A percentile compares a stretch with the other conserved stretches of the same genome.
phyloP scores from a whole-genome alignment of 768 basidiomycete genomes.

The Termitomyces sp. region DNA sequence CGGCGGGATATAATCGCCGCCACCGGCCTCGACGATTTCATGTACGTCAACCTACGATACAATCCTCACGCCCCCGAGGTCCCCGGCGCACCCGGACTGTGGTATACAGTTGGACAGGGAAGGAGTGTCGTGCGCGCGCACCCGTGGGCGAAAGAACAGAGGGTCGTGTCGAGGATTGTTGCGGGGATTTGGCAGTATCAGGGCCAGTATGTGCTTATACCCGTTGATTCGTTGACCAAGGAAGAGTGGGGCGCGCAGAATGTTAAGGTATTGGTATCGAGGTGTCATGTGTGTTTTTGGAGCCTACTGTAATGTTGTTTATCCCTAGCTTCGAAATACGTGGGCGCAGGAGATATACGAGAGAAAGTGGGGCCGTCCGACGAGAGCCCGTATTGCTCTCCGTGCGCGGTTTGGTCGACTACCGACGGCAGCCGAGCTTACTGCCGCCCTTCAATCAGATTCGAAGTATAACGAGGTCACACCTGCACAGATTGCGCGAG shows the following conservation, averaged over 20 bases:
- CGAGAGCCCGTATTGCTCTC: slow-evolving; percentile 10
- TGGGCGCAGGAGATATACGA: slow-evolving; percentile 4
- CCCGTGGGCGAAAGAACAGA: not conserved
- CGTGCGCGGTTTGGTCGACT: not conserved
- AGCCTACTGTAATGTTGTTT: not conserved
- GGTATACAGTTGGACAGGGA: slow-evolving; percentile 14
- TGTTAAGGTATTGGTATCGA: not conserved
- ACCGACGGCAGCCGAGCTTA: slow-evolving; percentile 4
- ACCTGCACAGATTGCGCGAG: not conserved
- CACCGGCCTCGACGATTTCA: slow-evolving; percentile 28
- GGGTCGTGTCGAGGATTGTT: slow-evolving; percentile 1
- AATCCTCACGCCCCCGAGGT: slow-evolving; percentile 31
- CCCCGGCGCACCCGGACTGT: slow-evolving; percentile 30
- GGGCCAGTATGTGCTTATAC: slow-evolving; percentile 12
- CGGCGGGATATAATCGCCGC: slow-evolving; percentile 9
- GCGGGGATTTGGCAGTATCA: slow-evolving; percentile 12
- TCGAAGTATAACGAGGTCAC: not conserved
- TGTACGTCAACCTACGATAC: slow-evolving; percentile 25
- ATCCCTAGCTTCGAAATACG: not conserved
- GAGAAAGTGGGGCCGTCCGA: slow-evolving; percentile 3
- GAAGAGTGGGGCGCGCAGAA: slow-evolving; percentile 9
- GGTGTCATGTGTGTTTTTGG: not conserved
- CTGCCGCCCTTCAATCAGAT: not conserved
- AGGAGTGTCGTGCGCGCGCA: not conserved
- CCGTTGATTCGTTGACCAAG: slow-evolving; percentile 8